phyloP scores from a whole-genome alignment of 2,329 filamentous ascomycete genomes.

The Atkinsonella texensis region DNA sequence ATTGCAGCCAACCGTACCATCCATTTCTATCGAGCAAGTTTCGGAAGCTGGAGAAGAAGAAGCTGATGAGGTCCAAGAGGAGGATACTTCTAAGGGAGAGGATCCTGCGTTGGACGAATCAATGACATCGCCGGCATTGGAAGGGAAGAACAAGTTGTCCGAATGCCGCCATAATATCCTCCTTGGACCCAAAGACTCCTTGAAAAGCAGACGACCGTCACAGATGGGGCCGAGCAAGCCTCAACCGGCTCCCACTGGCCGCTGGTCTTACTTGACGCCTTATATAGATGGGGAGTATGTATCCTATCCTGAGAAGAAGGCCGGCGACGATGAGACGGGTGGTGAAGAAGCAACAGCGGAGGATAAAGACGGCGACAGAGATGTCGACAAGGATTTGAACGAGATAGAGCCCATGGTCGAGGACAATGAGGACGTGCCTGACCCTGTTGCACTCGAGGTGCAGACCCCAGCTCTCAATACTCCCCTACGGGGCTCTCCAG shows the following conservation, averaged over 20 bases:
- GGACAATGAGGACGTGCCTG: conserved; percentile 20
- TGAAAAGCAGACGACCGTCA: not conserved
- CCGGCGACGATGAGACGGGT: conserved; percentile 19
- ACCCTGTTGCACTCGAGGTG: conserved; percentile 18
- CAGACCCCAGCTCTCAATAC: conserved; percentile 27
- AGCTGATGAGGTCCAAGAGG: not conserved
- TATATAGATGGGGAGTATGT: conserved; percentile 28
- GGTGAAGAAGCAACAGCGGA: conserved; percentile 20
- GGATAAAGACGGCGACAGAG: conserved; percentile 18
- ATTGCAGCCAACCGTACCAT: not conserved
- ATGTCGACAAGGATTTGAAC: conserved; percentile 10
- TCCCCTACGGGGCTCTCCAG: conserved; percentile 26
- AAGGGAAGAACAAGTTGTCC: not conserved
- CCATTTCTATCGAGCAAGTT: conserved; percentile 4
- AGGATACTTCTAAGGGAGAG: not conserved
- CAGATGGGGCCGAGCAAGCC: conserved; percentile 11
- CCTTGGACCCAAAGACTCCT: not conserved
- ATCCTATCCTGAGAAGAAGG: conserved; percentile 27
- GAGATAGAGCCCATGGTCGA: conserved; percentile 22
- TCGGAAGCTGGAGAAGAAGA: not conserved
- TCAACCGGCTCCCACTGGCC: conserved; percentile 19
- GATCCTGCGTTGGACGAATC: not conserved
- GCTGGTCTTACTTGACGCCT: conserved; percentile 28
- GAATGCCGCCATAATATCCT: not conserved
- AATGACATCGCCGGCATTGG: not conserved